phyloP scores from a whole-genome alignment of 192 early-diverging fungal species.

The Backusella macrospora region DNA sequence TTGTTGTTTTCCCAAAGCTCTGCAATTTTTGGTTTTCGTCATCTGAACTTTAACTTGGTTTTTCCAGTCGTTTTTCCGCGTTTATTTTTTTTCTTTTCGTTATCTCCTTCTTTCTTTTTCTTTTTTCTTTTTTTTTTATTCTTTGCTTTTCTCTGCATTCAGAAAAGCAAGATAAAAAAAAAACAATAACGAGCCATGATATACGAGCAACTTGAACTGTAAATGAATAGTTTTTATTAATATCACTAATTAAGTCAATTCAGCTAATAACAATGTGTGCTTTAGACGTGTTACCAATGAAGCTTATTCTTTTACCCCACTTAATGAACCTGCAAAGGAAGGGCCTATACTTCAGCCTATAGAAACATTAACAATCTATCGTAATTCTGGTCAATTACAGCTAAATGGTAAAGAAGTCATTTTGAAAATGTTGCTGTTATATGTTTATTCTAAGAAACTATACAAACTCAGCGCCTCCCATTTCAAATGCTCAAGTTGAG shows the following conservation, averaged over 20 bases:
- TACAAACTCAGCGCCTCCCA: constrained; percentile 1
- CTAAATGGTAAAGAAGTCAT: constrained; percentile 17
- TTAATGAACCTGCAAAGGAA: constrained; percentile 20
- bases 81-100: neutral
- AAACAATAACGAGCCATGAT: neutral
- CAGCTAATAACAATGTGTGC: neutral
- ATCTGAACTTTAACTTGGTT: neutral
- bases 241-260: neutral
- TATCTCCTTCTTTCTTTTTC: neutral
- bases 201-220: constrained; percentile 2
- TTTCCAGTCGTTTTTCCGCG: constrained; percentile 4
- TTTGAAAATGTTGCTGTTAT: neutral
- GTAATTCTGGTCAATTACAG: constrained; percentile 22
- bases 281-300: constrained; percentile 23
- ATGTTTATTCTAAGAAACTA: neutral
- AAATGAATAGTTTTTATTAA: neutral
- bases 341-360: neutral
- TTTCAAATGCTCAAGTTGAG: neutral
- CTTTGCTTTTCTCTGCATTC: neutral
- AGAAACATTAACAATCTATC: constrained; percentile 27
- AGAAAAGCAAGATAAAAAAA: too few species aligned
- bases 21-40: constrained; percentile 1
- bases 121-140: neutral
- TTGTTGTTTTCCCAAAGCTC: neutral
- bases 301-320: constrained; percentile 22